These are phyloP conservation scores for Mycena rebaudengoi DNA, from an alignment of 768 basidiomycete species.

Conservation along the genomic window DNA sequence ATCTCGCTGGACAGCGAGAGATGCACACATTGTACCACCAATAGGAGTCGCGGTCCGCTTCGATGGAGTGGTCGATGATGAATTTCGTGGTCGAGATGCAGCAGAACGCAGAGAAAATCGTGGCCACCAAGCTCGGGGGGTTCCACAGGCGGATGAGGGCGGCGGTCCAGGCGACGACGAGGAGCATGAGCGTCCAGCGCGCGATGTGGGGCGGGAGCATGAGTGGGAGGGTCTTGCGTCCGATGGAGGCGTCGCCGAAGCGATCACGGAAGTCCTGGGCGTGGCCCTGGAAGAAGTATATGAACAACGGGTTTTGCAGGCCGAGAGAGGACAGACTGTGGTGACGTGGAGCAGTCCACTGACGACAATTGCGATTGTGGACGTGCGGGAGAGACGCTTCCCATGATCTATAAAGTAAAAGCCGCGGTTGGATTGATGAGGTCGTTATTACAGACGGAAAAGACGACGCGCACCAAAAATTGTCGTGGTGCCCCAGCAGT, in stretches of 20 bases:
- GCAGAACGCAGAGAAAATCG: slow-evolving; percentile 6
- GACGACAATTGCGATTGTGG: slow-evolving; percentile 32
- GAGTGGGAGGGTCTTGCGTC: slow-evolving; percentile 30
- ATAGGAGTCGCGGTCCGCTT: slow-evolving; percentile 26
- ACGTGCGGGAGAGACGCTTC: slow-evolving; percentile 15
- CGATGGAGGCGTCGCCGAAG: slow-evolving; percentile 31
- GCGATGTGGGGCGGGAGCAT: slow-evolving; percentile 28
- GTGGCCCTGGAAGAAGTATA: slow-evolving; percentile 20
- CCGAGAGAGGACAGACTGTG: slow-evolving; percentile 33
- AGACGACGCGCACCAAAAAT: slow-evolving; percentile 22
- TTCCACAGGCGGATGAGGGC: slow-evolving; percentile 26
- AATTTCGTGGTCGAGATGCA: slow-evolving; percentile 19
- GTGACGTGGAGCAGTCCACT: slow-evolving; percentile 44
- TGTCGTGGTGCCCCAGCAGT: slow-evolving; percentile 30
- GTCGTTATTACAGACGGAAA: no score
- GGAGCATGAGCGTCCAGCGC: slow-evolving; percentile 26
- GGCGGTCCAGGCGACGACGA: slow-evolving; percentile 18
- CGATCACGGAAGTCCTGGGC: slow-evolving; percentile 33
- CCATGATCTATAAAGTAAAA: slow-evolving; percentile 21
- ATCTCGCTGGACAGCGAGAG: no score
- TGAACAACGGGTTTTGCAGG: neutral
- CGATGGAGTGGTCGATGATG: slow-evolving; percentile 19
- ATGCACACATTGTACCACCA: slow-evolving; percentile 27
- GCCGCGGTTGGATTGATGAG: no score
- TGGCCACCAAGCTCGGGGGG: slow-evolving; percentile 19